Evolutionary conservation across 495 filamentous ascomycete species (phyloP).

Genomic region (Penicillium simplicissimum): DNA sequence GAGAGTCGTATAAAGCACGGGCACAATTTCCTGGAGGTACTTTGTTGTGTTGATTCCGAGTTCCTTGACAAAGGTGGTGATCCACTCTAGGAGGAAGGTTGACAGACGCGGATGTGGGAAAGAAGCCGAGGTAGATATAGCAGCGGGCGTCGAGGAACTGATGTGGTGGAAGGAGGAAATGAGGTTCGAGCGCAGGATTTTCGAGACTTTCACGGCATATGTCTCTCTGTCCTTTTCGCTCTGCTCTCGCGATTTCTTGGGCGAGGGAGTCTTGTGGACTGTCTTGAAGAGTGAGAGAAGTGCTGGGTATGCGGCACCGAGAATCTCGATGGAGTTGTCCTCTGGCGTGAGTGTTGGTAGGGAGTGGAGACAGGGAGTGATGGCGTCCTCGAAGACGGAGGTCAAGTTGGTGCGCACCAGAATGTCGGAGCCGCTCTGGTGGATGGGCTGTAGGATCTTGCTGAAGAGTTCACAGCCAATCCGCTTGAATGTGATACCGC

Average conservation of each 20-base stretch:
- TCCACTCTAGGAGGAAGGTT: conserved; percentile 58
- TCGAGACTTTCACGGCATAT: conserved; percentile 26
- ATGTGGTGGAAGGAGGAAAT: conserved; percentile 51
- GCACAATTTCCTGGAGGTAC: conserved; percentile 73
- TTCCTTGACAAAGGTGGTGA: conserved; percentile 51
- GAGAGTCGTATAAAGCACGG: conserved; percentile 65
- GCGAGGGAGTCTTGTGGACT: conserved; percentile 22
- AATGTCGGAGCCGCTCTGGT: conserved; percentile 46
- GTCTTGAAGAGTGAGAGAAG: conserved; percentile 60
- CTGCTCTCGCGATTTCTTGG: conserved; percentile 12
- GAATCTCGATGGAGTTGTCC: conserved; percentile 63
- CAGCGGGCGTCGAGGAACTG: conserved; percentile 41
- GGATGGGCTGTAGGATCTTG: conserved; percentile 60
- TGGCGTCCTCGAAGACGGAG: conserved; percentile 75
- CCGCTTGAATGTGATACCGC: conserved; percentile 53
- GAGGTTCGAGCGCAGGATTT: conserved; percentile 42
- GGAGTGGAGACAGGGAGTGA: conserved; percentile 70
- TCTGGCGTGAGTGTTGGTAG: conserved; percentile 80
- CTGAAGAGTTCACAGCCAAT: conserved; percentile 62
- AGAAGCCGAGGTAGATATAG: conserved; percentile 51
- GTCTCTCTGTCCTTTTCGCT: conserved; percentile 19
- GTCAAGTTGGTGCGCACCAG: conserved; percentile 73
- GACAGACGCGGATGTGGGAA: conserved; percentile 46
- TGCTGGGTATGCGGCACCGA: conserved; percentile 65
- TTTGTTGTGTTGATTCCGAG: conserved; percentile 71